These are phyloP conservation scores for Fusarium beomiforme DNA, from an alignment of 2,329 filamentous ascomycete species.

Conservation along the genomic window DNA sequence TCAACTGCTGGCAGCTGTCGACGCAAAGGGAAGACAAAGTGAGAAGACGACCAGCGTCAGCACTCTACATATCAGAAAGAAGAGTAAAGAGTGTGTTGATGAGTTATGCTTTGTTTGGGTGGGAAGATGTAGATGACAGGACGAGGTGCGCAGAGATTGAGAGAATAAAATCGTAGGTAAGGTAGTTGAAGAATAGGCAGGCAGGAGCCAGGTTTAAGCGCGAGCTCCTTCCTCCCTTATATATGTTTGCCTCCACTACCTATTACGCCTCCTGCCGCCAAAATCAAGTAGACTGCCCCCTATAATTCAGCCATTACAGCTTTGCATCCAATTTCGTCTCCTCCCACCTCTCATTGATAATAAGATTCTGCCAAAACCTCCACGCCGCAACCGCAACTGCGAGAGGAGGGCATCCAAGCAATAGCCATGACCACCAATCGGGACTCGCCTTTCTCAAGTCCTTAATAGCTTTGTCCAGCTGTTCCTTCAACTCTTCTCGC, in stretches of 20 bases:
- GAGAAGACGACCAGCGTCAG: neutral
- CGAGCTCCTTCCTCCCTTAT: neutral
- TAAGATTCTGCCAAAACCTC: slow-evolving; percentile 77
- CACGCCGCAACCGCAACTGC: slow-evolving; percentile 74
- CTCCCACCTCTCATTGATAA: slow-evolving; percentile 77
- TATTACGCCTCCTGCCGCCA: neutral
- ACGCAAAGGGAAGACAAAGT: neutral
- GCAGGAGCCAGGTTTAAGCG: neutral
- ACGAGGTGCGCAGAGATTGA: neutral
- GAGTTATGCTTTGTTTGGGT: neutral
- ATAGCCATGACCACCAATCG: slow-evolving; percentile 83
- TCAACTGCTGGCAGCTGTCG: slow-evolving; percentile 22
- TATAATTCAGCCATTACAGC: slow-evolving; percentile 14
- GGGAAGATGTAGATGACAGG: neutral
- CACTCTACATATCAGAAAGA: neutral
- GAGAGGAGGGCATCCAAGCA: slow-evolving; percentile 77
- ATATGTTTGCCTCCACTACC: neutral
- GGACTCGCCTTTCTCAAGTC: slow-evolving; percentile 73
- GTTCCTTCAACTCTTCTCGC: slow-evolving; percentile 72
- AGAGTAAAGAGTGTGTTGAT: neutral
- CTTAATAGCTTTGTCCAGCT: slow-evolving; percentile 73
- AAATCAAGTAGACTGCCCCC: neutral
- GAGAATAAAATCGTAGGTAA: neutral
- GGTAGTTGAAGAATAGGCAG: slow-evolving; percentile 71
- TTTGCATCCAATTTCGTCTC: slow-evolving; percentile 56